These are phyloP conservation scores for Pezizomycotina sp. DNA, from an alignment of 2,329 filamentous ascomycete genomes.

Conservation along the genomic window DNA sequence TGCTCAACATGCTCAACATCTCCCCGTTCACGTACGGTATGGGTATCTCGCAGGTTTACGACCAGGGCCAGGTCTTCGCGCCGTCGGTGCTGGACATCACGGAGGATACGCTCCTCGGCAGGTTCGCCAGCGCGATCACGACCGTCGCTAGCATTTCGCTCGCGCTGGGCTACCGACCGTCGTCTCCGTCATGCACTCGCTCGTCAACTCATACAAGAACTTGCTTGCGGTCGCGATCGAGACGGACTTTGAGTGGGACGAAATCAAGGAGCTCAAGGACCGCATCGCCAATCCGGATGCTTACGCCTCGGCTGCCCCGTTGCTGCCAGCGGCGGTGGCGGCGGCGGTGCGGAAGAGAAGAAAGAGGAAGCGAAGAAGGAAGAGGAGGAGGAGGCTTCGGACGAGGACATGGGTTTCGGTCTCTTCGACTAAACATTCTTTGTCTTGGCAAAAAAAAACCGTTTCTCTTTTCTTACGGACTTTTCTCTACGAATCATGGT, in stretches of 20 bases:
- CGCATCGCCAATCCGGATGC: conserved; percentile 97
- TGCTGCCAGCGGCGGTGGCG: conserved; percentile 38
- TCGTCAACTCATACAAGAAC: conserved; percentile 99
- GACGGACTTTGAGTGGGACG: conserved; percentile 73
- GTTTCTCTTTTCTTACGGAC: conserved; percentile 1
- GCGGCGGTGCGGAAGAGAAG: conserved; percentile 37
- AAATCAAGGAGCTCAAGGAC: conserved; percentile 97
- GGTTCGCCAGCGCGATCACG: conserved; percentile 63
- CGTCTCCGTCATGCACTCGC: conserved; percentile 86
- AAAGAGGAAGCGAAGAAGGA: conserved; percentile 49
- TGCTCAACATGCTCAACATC: conserved; percentile 99
- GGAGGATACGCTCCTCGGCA: conserved; percentile 80
- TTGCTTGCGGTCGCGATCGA: conserved; percentile 71
- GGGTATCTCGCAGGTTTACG: conserved; percentile 91
- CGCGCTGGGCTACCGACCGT: conserved; percentile 87
- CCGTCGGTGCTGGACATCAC: conserved; percentile 77
- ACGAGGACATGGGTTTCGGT: conserved; percentile 55
- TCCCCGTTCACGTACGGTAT: conserved; percentile 99
- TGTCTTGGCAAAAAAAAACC: background rate
- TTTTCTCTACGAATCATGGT: conserved; percentile 15
- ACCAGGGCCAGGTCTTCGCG: conserved; percentile 85
- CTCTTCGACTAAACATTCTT: conserved; percentile 47
- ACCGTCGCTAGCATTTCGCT: conserved; percentile 85
- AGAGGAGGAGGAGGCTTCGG: conserved; percentile 49
- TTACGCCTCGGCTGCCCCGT: conserved; percentile 72